These are phyloP conservation scores for Rhodotorula sp. DNA, from an alignment of 1,284 basidiomycete genomes.

Conservation along the genomic window DNA sequence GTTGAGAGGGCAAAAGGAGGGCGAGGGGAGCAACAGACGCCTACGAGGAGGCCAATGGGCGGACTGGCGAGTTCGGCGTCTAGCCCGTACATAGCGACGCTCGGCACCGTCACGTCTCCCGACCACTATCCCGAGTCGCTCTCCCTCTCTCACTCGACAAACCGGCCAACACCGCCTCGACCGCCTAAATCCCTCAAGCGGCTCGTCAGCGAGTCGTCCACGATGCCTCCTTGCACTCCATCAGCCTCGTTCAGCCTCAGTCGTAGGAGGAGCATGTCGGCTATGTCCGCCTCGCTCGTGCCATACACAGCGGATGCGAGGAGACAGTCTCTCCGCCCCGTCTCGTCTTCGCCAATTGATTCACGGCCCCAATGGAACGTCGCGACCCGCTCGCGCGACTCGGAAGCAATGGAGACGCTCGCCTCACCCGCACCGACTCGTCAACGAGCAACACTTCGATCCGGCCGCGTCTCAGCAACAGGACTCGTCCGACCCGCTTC, in stretches of 20 bases:
- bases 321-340: no score
- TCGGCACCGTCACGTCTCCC: slow-evolving; percentile 3
- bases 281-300: slow-evolving; percentile 1
- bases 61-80: slow-evolving; percentile 37
- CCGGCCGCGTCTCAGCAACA: slow-evolving; percentile 7
- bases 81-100: slow-evolving; percentile 53
- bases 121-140: neutral
- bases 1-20: neutral
- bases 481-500: slow-evolving; percentile 4
- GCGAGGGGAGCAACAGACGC: slow-evolving; percentile 1
- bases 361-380: slow-evolving; percentile 64
- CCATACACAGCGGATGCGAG: neutral
- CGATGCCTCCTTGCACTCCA: slow-evolving; percentile 1
- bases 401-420: slow-evolving; percentile 17
- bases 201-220: slow-evolving; percentile 8
- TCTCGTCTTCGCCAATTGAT: no score
- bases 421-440: slow-evolving; percentile 14
- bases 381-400: slow-evolving; percentile 59
- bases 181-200: slow-evolving; percentile 25
- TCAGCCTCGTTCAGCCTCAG: slow-evolving; percentile 9
- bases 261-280: slow-evolving; percentile 17
- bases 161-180: slow-evolving; percentile 16
- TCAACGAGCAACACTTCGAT: slow-evolving; percentile 19
- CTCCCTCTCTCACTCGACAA: slow-evolving; percentile 8
- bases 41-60: neutral